Base-by-base conservation (phyloP, 345 rosid genomes). In the Arabis alpina region DNA sequence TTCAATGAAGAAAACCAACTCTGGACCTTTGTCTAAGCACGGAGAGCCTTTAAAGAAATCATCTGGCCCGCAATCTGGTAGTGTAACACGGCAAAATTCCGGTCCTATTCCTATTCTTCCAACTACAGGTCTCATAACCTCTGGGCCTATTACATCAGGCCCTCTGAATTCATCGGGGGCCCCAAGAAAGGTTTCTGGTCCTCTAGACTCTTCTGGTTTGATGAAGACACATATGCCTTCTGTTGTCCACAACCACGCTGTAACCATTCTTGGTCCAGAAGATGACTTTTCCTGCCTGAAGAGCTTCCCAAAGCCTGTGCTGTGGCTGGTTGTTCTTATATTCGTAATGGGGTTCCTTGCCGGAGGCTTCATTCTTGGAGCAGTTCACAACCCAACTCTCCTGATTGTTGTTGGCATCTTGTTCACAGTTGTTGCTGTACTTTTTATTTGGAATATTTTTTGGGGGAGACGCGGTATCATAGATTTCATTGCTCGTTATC, bases 21-120 rank as follows among this genome's bases (percentile, higher is more conserved):
- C 99, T 19, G 99, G 98, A 73, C 98, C 97, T 48, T 83, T 95
- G 49, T 91, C 90, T 79, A 90, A 79, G 77, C 96, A 95, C 42
- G 99, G 99, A 25, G 99, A 92, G 68, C 96, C 99, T 8, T 68
- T 88, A n/a, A 95, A 90, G 85, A 95, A 83, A 83, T 82, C 96
- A 57, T 92, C 99, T 8, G 99, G 99, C 14, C 98, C 99, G 27
- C 99, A 89, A 70, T 90, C 99, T 71, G 98, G 97, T 70, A 98
- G 93, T 56, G 89, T 71, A 32, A 89, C 98, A 5, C 82, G 99
- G 28, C 99, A 94, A 78, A 85, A 92, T 60, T 95, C 99, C 10
- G 99, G 99, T 47, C 87, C 96, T 51, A 81, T 95, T 69, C 91
- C 95, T 55, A 82, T 83, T 60, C 96, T 95, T 45, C 99, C 98